Evolutionary conservation across 1,139 yeast genomes (phyloP), one percentile per base, ranked within the genome.

Genomic region (Pichia sp.): DNA sequence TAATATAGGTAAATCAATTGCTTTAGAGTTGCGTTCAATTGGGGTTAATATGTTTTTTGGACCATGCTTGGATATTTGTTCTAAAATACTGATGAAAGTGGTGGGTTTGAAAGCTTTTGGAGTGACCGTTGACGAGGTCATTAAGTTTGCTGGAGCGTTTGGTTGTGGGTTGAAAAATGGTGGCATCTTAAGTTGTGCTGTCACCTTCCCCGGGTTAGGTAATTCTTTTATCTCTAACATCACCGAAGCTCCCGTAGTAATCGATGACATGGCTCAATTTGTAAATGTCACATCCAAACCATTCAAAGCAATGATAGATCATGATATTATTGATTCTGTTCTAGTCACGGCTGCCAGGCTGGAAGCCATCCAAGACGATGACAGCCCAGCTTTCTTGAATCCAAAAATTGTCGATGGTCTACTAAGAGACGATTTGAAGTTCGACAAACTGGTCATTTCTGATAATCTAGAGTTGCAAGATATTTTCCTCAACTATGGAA

Each of bases 391-490:
- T 2, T 79, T 85, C 52, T 63, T 80, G 45, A 72, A 79, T 27
- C 83, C 83, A 4, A 62, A 72, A n/a, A 65, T 80, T 3, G 65
- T 79, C n/a, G 70, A 71, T 40, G 77, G 72, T 44, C 59, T 79
- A 35, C 62, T 80, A 35, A 61, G 86, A 33, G 65, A 68, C 36
- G 78, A 78, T 29, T 57, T 79, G 53, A 70, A 71, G 1, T 79
- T 75, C 55, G 68, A 77, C 27, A 85, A 85, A 1, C 71, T 79
- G 35, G 81, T 77, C n/a, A 66, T 79, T 8, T 70, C 79, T 51
- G 86, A 79, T 55, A 79, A 85, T 55, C 63, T 80, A 43, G 85
- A 79, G 54, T 72, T 79, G 79, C 84, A 79, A 48, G 77, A 84
- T 0, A 62, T 80, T 34, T 77, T 76, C 56, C 79, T 75, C 47